Percentiles rank a stretch among this genome's conserved stretches.
These are phyloP conservation scores for Pseudogymnoascus sp. DNA, from an alignment of 2,329 filamentous ascomycete genomes.

Conservation along the genomic window DNA sequence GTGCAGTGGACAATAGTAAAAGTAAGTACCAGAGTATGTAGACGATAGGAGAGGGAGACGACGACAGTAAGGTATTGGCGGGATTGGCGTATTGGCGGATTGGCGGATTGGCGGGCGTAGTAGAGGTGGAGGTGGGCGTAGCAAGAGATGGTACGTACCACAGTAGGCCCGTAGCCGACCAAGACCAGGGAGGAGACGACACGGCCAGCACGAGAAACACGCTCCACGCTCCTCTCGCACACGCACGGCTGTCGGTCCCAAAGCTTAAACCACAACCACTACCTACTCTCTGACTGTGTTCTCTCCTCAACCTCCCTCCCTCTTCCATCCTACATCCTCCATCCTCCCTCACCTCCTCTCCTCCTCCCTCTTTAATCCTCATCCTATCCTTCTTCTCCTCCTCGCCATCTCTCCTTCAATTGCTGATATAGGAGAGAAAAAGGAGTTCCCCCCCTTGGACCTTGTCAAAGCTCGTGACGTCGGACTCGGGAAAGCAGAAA, in stretches of 20 bases:
- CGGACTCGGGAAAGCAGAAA: not conserved
- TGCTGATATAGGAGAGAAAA: not conserved
- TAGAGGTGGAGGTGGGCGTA: not conserved
- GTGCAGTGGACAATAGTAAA: not conserved
- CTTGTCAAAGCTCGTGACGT: slow-evolving; percentile 7
- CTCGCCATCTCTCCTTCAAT: slow-evolving; percentile 5
- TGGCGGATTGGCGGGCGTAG: not conserved
- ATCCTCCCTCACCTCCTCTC: slow-evolving; percentile 10
- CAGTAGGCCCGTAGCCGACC: not conserved
- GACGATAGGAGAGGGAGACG: not conserved
- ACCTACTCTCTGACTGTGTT: not conserved
- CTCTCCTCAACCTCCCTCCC: not conserved
- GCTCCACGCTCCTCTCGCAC: not conserved
- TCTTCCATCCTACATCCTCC: slow-evolving; percentile 6
- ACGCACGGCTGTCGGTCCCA: slow-evolving; percentile 6
- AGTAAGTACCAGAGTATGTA: not conserved
- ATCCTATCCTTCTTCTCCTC: slow-evolving; percentile 2
- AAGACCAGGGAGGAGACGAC: not conserved
- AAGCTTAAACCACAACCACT: slow-evolving; percentile 5
- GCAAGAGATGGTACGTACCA: not conserved
- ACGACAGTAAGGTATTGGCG: not conserved
- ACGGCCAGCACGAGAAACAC: slow-evolving; percentile 4
- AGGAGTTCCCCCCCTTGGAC: not conserved
- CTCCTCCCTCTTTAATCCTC: slow-evolving; percentile 11
- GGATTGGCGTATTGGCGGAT: not conserved